Base-by-base conservation (phyloP, 139 green algal species). In the Micractinium conductrix region DNA sequence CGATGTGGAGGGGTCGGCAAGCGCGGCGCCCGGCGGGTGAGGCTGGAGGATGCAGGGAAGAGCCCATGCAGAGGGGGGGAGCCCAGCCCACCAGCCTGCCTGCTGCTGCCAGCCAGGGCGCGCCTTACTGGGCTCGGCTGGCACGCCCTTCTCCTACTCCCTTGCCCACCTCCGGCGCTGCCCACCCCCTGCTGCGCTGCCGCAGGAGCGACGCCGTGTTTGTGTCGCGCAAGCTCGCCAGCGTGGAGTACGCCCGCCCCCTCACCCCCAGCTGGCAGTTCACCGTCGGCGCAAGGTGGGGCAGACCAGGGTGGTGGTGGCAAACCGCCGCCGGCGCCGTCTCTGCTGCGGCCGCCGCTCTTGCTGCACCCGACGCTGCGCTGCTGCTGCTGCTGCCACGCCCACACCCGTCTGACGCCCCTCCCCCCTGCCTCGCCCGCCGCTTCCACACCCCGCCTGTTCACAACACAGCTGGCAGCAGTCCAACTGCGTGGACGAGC, bases 211-310 rank as follows among this genome's bases (percentile, higher is more conserved):
- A 92, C 69, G 71, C 10, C 19, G 84, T 96, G 2, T 92, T 91
- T 58, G 88, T 97, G 21, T 89, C 74, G 19, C 81, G 94, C 26
- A 73, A 93, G 62, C 83, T 94, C 24, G 89, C 91, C 0, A 89
- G 85, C n/a, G 83, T 95, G 43, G 96, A 99, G 88, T 98, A 94
- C 78, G 90, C 70, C 70, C 91, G 96, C 9, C 93, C 96, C 19
- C 75, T 98, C 22, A 74, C 87, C 21, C 74, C 81, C 35, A 85
- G 87, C 22, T 90, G 81, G 81, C 83, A 88, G 37, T 83, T 83
- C 70, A 88, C 50, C n/a, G 55, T 88, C n/a, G 86, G 86, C n/a
- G 21, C 76, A 44, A 90, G 67, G 78, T 90, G 86, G 37, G 55
- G 60, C 26, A 16, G 48, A 16, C 48, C 48, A 58, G 30, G 38